Percentiles rank a stretch among this genome's conserved stretches.
These are phyloP conservation scores for Rubus parviflorus DNA, from an alignment of 306 rosid genomes.

Conservation along the genomic window DNA sequence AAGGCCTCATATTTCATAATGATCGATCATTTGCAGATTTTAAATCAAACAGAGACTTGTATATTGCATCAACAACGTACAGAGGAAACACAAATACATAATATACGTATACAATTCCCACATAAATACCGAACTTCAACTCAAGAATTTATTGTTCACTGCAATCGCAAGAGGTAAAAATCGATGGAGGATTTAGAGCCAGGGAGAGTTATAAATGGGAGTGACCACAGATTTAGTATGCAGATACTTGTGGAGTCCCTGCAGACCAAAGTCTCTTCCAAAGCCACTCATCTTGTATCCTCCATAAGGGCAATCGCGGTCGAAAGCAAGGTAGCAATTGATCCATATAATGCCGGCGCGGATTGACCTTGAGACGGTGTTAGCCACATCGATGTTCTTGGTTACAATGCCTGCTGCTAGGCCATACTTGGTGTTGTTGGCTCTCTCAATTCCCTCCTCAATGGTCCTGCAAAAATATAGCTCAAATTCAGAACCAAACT, in stretches of 20 bases:
- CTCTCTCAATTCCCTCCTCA: slow-evolving; percentile 72
- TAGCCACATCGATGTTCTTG: slow-evolving; percentile 61
- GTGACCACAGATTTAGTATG: slow-evolving; percentile 77
- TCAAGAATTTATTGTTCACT: background rate
- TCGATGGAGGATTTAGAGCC: slow-evolving; percentile 53
- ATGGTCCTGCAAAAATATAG: slow-evolving; percentile 43
- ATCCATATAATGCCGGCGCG: slow-evolving; percentile 79
- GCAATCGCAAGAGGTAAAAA: background rate
- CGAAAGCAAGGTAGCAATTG: slow-evolving; percentile 71
- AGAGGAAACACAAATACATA: background rate
- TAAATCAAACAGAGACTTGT: background rate
- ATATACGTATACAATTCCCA: background rate
- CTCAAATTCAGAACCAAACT: background rate
- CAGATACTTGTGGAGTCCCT: slow-evolving; percentile 58
- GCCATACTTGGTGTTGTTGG: slow-evolving; percentile 70
- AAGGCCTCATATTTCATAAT: background rate
- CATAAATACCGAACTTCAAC: background rate
- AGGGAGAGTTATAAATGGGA: slow-evolving; percentile 77
- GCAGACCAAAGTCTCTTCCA: slow-evolving; percentile 76
- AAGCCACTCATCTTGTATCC: slow-evolving; percentile 86
- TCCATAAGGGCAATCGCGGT: slow-evolving; percentile 64
- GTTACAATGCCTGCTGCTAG: slow-evolving; percentile 86
- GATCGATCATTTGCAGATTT: background rate
- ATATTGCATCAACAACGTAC: background rate
- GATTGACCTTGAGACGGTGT: slow-evolving; percentile 82